Base-by-base conservation (phyloP, 371 early-diverging fungal genomes). In the Saksenaea oblongispora region DNA sequence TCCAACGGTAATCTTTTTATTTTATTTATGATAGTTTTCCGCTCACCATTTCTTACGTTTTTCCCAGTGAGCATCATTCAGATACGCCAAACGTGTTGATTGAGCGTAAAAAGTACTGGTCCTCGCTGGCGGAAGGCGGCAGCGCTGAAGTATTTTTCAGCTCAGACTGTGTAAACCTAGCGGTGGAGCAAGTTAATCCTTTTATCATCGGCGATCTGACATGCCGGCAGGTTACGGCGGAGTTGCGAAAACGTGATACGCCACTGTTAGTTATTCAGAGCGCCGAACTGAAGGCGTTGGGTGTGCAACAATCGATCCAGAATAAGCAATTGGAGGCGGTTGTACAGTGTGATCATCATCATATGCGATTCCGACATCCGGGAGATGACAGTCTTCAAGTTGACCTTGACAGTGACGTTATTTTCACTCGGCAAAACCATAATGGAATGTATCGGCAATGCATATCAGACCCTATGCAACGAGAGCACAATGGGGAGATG, bases 71-170 rank as follows among this genome's bases (percentile, higher is more conserved):
- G 59, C 85, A 83, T 7, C 76, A 73, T 31, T 76, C 74, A 61
- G 73, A 71, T 24, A 69, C 71, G 34, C 64, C 74, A 54, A 67
- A 44, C 34, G 90, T 98, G 37, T 99, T 95, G 78, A 86, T 98
- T 28, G 99, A 99, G 85, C 88, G 97, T 60, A 98, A 98, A 79
- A 96, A 94, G 5, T 98, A 98, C 75, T 96, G 96, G 96, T 86
- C 85, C 59, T 39, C 39, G 11, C n/a, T 11, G 2, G 2, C n/a
- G 11, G 39, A 39, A 11, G n/a, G n/a, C 11, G 39, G 11, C 3
- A 39, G 39, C n/a, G 7, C 4, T 7, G 4, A 31, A 31, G 24
- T 22, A 22, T n/a, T 9, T 14, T 18, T 22, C 5, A 22, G 17
- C 11, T 90, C 91, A 42, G 93, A 89, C 56, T 87, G 98, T 39